These are phyloP conservation scores for Cryptosporidium muris DNA, from an alignment of 169 alveolate genomes.

Conservation along the genomic window DNA sequence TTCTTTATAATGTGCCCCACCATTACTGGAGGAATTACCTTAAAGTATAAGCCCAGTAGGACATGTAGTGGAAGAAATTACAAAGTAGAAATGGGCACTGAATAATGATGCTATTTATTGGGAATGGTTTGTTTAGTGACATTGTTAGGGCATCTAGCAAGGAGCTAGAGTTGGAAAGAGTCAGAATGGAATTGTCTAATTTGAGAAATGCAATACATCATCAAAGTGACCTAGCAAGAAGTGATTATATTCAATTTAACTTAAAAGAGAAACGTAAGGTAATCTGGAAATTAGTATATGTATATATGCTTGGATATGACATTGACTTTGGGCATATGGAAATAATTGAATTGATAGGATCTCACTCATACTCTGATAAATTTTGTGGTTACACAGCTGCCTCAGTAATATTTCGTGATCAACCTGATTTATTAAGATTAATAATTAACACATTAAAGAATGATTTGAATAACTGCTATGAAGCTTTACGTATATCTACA, in stretches of 20 bases:
- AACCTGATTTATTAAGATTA: slow-evolving; percentile 38
- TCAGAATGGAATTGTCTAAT: slow-evolving; percentile 26
- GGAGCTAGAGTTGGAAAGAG: neutral
- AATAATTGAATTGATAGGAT: slow-evolving; percentile 28
- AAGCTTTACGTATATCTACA: neutral
- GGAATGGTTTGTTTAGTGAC: too few relatives aligned
- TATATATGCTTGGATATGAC: slow-evolving; percentile 22
- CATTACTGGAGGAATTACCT: too few relatives aligned
- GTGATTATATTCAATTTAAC: neutral
- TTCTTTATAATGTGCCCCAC: too few relatives aligned
- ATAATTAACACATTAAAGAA: slow-evolving; percentile 54
- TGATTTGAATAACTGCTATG: slow-evolving; percentile 43
- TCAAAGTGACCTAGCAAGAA: neutral
- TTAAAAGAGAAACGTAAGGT: slow-evolving; percentile 34
- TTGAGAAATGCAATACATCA: neutral
- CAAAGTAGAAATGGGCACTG: too few relatives aligned
- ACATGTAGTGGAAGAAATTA: too few relatives aligned
- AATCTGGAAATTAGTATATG: slow-evolving; percentile 49
- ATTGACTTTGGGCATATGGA: slow-evolving; percentile 62
- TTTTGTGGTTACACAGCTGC: slow-evolving; percentile 62
- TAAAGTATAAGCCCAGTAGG: too few relatives aligned
- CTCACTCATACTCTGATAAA: slow-evolving; percentile 10
- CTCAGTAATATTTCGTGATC: slow-evolving; percentile 9
- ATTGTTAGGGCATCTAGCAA: too few relatives aligned
- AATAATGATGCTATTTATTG: too few relatives aligned